Percentiles rank a stretch among this genome's conserved stretches.
Evolutionary conservation across 139 green algal genomes (phyloP).

Genomic region (Micractinium conductrix): DNA sequence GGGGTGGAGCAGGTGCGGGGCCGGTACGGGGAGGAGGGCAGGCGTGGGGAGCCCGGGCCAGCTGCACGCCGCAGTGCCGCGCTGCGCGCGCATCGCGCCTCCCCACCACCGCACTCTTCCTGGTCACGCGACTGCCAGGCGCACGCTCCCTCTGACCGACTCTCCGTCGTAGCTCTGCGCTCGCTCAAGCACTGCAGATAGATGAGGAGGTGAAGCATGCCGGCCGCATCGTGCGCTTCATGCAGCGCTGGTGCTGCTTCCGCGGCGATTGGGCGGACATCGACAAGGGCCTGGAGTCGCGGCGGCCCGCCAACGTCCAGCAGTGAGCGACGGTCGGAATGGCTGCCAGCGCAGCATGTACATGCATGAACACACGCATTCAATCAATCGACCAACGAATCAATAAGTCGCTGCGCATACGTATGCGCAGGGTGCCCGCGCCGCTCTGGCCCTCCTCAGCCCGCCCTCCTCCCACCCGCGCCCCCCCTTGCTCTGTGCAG

Average conservation of each 20-base stretch:
- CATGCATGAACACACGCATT: too few relatives aligned
- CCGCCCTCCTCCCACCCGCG: too few relatives aligned
- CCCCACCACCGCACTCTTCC: too few relatives aligned
- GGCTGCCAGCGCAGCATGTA: neutral
- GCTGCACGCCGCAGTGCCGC: too few relatives aligned
- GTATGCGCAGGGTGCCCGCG: neutral
- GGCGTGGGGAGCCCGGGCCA: too few relatives aligned
- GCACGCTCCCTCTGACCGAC: neutral
- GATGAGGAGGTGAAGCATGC: slow-evolving; percentile 40
- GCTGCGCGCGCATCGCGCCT: too few relatives aligned
- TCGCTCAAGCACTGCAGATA: slow-evolving; percentile 4
- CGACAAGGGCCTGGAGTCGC: neutral
- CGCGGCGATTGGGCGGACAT: neutral
- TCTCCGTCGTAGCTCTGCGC: neutral
- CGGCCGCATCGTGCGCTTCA: slow-evolving; percentile 37
- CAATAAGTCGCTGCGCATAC: too few relatives aligned
- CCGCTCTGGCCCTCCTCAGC: neutral
- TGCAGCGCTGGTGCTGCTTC: slow-evolving; percentile 39
- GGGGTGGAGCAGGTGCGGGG: slow-evolving; percentile 5
- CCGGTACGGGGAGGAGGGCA: too few relatives aligned
- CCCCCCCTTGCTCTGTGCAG: neutral
- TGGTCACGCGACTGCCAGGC: too few relatives aligned
- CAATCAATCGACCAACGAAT: too few relatives aligned
- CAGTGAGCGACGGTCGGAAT: neutral
- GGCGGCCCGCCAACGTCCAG: neutral